A percentile compares a stretch with the other conserved stretches of the same genome.
Conservation (phyloP, 1,284 basidiomycete genomes). For the Coniferiporia sulphurascens region DNA sequence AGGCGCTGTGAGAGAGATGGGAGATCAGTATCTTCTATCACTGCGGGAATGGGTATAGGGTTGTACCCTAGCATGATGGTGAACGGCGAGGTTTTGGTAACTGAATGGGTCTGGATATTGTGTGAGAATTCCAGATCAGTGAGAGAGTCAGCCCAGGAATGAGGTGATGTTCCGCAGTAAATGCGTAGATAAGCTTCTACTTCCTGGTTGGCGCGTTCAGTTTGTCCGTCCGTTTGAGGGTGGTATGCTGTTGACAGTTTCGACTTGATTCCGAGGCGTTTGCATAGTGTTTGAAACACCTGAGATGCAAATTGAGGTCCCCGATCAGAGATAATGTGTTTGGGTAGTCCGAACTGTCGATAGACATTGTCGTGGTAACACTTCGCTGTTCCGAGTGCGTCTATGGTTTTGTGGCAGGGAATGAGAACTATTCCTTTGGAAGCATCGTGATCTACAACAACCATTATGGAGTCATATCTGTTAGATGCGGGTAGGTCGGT, state of each 20-base stretch:
- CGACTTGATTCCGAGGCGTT: slow-evolving; percentile 13
- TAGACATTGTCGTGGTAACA: not conserved
- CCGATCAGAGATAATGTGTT: slow-evolving; percentile 19
- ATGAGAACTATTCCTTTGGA: not conserved
- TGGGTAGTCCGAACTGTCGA: not conserved
- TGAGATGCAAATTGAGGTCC: slow-evolving; percentile 20
- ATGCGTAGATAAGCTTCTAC: slow-evolving; percentile 22
- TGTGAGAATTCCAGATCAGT: slow-evolving; percentile 23
- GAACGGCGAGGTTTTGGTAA: not conserved
- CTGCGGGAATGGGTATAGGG: not conserved
- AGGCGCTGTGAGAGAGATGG: not conserved
- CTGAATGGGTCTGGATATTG: not conserved
- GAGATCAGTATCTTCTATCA: not conserved
- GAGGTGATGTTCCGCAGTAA: slow-evolving; percentile 24
- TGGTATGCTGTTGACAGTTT: slow-evolving; percentile 24
- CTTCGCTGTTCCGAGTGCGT: slow-evolving; percentile 20
- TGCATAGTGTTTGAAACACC: slow-evolving; percentile 17
- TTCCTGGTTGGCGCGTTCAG: slow-evolving; percentile 25
- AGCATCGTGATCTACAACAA: not conserved
- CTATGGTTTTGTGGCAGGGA: slow-evolving; percentile 18
- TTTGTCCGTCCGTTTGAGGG: slow-evolving; percentile 28
- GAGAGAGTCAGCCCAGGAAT: slow-evolving; percentile 27
- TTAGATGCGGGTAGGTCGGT: slow-evolving; percentile 13
- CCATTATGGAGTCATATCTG: not conserved
- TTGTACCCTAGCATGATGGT: not conserved